phyloP scores from a whole-genome alignment of 345 rosid species.

The Lumnitzera littorea region DNA sequence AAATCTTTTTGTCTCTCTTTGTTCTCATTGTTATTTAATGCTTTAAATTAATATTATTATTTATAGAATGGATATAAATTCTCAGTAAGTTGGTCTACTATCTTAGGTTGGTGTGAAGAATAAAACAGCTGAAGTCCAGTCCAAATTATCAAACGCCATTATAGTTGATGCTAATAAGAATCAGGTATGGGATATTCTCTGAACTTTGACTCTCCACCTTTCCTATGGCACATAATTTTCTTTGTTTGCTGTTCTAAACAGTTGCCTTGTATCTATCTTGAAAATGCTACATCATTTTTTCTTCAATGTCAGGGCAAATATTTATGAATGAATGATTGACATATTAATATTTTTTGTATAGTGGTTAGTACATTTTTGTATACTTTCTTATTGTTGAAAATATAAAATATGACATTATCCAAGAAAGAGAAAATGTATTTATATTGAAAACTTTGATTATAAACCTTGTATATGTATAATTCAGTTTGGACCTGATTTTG shows the following conservation, averaged over 20 bases:
- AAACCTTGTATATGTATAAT: too few species aligned
- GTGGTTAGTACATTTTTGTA: neutral
- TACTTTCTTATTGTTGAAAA: neutral
- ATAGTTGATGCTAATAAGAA: constrained; percentile 59
- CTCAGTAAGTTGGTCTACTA: too few species aligned
- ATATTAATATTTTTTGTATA: neutral
- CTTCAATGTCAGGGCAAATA: too few species aligned
- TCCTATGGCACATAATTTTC: neutral
- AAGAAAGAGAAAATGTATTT: neutral
- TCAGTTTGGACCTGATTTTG: too few species aligned
- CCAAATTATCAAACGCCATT: constrained; percentile 34
- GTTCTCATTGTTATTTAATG: too few species aligned
- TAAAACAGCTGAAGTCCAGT: constrained; percentile 66
- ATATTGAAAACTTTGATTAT: neutral
- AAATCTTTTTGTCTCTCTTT: too few species aligned
- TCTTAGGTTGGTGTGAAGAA: constrained; percentile 86
- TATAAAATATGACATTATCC: neutral
- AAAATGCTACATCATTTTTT: too few species aligned
- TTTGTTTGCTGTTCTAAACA: neutral
- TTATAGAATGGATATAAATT: too few species aligned
- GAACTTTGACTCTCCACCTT: constrained; percentile 6
- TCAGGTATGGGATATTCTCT: constrained; percentile 38
- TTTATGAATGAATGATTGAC: too few species aligned
- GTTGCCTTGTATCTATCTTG: too few species aligned
- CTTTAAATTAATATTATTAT: too few species aligned